Evolutionary conservation across 345 rosid species (phyloP).

Genomic region (Aegle marmelos): DNA sequence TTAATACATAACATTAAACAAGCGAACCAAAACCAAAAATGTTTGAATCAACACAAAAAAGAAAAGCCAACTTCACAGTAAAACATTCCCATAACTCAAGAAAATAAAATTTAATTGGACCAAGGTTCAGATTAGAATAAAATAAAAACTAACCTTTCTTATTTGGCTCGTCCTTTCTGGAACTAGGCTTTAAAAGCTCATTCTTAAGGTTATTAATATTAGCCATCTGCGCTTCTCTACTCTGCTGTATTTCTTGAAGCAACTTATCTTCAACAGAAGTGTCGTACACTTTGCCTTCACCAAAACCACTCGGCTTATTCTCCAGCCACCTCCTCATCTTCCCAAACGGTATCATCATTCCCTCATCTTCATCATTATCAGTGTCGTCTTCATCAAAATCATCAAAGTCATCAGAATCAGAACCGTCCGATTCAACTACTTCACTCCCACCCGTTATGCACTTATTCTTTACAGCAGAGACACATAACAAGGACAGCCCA

Average conservation of each 20-base stretch:
- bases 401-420: constrained; percentile 37
- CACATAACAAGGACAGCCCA: constrained; percentile 18
- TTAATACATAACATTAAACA: not conserved
- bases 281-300: constrained; percentile 67
- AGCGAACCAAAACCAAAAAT: not conserved
- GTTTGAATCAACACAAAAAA: not conserved
- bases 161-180: constrained; percentile 25
- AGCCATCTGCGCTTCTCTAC: constrained; percentile 64
- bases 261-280: constrained; percentile 73
- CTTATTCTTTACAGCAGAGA: constrained; percentile 10
- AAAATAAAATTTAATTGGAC: not conserved
- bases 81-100: not conserved
- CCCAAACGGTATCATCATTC: constrained; percentile 41
- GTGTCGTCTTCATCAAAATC: constrained; percentile 29
- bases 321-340: constrained; percentile 71
- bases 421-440: constrained; percentile 20
- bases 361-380: constrained; percentile 40
- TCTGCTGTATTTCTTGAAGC: constrained; percentile 69
- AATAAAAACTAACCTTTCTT: constrained; percentile 31
- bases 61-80: not conserved
- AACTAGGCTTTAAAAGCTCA: constrained; percentile 32
- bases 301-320: constrained; percentile 73
- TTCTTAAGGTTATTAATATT: constrained; percentile 62
- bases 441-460: not conserved
- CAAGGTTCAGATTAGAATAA: not conserved